Evolutionary conservation across 2,329 filamentous ascomycete species (phyloP), one percentile per base, ranked within the genome.

Genomic region (Juglanconis oblonga): DNA sequence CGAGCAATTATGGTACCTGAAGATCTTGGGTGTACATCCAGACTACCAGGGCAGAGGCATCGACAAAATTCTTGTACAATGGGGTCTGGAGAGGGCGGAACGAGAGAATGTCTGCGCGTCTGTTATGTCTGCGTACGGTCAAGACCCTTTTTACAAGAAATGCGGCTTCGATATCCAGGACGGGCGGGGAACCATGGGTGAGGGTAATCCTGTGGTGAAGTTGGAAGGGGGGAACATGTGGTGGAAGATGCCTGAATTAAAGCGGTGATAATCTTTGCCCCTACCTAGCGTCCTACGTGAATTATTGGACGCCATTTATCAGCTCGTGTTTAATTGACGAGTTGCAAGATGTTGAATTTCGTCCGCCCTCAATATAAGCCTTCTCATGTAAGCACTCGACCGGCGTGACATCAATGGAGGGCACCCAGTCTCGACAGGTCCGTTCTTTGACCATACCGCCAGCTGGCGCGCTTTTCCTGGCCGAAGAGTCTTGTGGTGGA

Each of bases 1-100:
- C 5, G 63, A 61, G 0, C 67, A 75, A 17, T 73, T 70, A 24
- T 79, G 73, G 74, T 75, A 73, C 52, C 69, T 80, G 3, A 70
- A 74, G 4, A 56, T 70, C 2, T 64, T 77, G 7, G 71, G 69
- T n/a, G 69, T 77, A 1, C 71, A 75, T 50, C 78, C 77, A 0
- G 69, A 71, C 5, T 71, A 70, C 33, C 76, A 79, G 50, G 69
- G 73, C 4, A 64, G 65, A 44, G 73, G 71, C 2, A 29, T 45
- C n/a, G 44, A 8, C 44, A 45, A 2, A 7, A 17, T 9, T 17
- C 17, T 45, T 6, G 44, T 45, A 5, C 44, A 45, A 24, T 45
- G 44, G 7, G 44, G 44, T 17, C 17, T 45, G 44, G 44, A 45
- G 13, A 11, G 17, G 17, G 44, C 44, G 14, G n/a, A 45, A 17